Evolutionary conservation across 306 rosid genomes (phyloP).

Genomic region (Vigna nakashimae): DNA sequence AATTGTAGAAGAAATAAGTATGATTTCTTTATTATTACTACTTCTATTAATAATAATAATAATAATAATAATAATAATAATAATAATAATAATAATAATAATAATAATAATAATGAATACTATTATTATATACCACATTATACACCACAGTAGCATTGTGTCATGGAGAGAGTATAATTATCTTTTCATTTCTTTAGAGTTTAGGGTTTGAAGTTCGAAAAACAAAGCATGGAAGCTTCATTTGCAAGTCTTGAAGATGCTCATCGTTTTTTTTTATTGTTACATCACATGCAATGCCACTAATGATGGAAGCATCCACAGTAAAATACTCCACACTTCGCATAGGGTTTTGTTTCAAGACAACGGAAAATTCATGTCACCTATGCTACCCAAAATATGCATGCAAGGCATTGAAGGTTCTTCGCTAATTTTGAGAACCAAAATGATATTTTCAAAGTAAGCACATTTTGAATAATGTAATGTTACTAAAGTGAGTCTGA

Average conservation of each 20-base stretch:
- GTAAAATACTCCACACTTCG: neutral
- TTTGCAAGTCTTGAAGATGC: neutral
- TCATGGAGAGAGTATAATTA: too few relatives aligned
- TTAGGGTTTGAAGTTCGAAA: conserved; percentile 32
- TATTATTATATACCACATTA: too few relatives aligned
- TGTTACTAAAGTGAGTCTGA: too few relatives aligned
- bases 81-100: too few relatives aligned
- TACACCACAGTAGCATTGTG: too few relatives aligned
- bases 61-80: too few relatives aligned
- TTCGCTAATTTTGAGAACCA: too few relatives aligned
- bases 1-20: neutral
- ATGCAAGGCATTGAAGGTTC: neutral
- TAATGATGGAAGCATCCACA: conserved; percentile 13
- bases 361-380: neutral
- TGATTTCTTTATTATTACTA: neutral
- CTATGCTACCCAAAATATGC: conserved; percentile 4
- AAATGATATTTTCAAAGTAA: too few relatives aligned
- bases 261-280: neutral
- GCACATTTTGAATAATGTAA: too few relatives aligned
- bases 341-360: too few relatives aligned
- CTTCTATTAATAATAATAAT: too few relatives aligned
- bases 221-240: conserved; percentile 37
- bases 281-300: conserved; percentile 27
- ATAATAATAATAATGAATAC: too few relatives aligned
- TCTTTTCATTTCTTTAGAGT: neutral